Conservation (phyloP, 495 filamentous ascomycete species). For the Clohesyomyces aquaticus region DNA sequence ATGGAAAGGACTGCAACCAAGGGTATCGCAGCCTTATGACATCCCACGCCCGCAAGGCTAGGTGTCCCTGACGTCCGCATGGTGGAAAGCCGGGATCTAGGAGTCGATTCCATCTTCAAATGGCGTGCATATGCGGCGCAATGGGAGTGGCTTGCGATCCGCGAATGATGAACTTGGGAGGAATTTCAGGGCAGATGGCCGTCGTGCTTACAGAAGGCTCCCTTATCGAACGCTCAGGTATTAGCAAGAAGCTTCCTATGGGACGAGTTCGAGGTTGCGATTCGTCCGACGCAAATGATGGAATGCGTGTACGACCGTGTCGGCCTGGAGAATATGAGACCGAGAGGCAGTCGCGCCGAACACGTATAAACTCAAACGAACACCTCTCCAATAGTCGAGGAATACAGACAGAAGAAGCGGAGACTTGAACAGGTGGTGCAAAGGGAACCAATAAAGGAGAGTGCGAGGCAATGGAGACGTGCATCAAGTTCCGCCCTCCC, state of each 20-base stretch:
- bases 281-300: neutral
- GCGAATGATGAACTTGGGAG: neutral
- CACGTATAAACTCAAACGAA: constrained; percentile 2
- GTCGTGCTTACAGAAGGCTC: neutral
- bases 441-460: neutral
- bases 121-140: constrained; percentile 2
- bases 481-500: neutral
- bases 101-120: constrained; percentile 18
- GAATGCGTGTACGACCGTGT: neutral
- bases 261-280: neutral
- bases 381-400: neutral
- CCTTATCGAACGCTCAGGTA: neutral
- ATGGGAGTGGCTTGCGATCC: neutral
- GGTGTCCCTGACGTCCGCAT: constrained; percentile 6
- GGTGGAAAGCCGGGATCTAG: neutral
- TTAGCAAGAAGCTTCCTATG: neutral
- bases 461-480: neutral
- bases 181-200: neutral
- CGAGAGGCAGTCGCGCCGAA: neutral
- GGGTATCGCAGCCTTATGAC: neutral
- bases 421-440: neutral
- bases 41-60: constrained; percentile 7
- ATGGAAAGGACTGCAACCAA: neutral
- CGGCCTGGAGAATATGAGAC: neutral
- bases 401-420: neutral